A percentile compares a stretch with the other conserved stretches of the same genome.
These are phyloP conservation scores for Dalechampia spathulata DNA, from an alignment of 441 rosid species.

Conservation along the genomic window DNA sequence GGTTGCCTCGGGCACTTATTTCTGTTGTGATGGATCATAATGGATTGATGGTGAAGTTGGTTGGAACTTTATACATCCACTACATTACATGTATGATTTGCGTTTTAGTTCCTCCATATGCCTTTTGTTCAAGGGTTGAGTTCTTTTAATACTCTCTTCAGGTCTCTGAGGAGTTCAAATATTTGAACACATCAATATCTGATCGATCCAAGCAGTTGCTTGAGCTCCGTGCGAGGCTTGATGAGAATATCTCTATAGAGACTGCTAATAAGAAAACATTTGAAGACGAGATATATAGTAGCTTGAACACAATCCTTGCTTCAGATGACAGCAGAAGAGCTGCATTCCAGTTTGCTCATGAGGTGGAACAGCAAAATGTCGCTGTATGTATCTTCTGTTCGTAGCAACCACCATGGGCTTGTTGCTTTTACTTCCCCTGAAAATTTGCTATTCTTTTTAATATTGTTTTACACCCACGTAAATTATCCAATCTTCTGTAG, in stretches of 20 bases:
- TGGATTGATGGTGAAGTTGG: neutral
- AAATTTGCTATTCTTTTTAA: conserved; percentile 1
- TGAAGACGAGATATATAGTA: conserved; percentile 75
- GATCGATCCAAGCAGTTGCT: conserved; percentile 74
- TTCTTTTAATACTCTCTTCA: conserved; percentile 19
- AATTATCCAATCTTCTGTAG: conserved; percentile 30
- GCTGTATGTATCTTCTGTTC: conserved; percentile 42
- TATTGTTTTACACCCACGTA: conserved; percentile 10
- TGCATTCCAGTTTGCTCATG: conserved; percentile 59
- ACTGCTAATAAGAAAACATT: conserved; percentile 46
- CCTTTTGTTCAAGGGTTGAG: neutral
- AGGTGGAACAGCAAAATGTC: conserved; percentile 85
- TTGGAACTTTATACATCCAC: neutral
- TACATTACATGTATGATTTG: neutral
- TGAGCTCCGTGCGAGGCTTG: conserved; percentile 59
- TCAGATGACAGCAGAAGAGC: conserved; percentile 85
- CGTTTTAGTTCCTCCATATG: neutral
- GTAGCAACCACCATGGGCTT: neutral
- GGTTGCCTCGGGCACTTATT: neutral
- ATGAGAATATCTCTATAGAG: conserved; percentile 57
- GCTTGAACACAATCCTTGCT: conserved; percentile 55
- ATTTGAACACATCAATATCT: conserved; percentile 53
- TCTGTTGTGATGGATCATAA: neutral
- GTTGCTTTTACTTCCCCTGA: conserved; percentile 5
- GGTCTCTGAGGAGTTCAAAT: conserved; percentile 82